Evolutionary conservation across 257 asterid genomes (phyloP), one percentile per base, ranked within the genome.

Genomic region (Solanum infundibuliforme): DNA sequence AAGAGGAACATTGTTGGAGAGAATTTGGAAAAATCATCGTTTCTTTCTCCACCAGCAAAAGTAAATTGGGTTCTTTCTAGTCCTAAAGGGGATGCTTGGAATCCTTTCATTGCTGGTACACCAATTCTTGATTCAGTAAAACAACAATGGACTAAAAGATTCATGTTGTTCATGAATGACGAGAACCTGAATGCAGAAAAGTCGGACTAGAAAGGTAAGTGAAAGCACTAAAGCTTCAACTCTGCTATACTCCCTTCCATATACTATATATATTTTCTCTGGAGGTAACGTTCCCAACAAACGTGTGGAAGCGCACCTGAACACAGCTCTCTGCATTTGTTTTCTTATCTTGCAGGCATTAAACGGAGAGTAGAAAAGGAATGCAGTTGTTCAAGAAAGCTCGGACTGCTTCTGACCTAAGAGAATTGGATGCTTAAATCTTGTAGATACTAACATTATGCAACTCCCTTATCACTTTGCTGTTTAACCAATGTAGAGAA

Each of bases 41-140:
- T 93, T 75, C 21, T 77, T n/a, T 82, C 79, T 73, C 93, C 93
- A 8, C 98, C 98, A 7, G 87, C 76, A 87, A 92, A 94, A 90
- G 95, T 95, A 31, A 94, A 91, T 66, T 96, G 98, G 98, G 95
- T 94, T 86, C 91, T 96, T 41, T 93, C 91, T 88, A 94, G 92
- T 91, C 72, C 95, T 39, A 88, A 58, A 86, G 98, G 95, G 81
- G 95, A 93, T 55, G 86, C 72, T 4, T 96, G 98, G 98, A 93
- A 91, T 85, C 91, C 99, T 39, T 93, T 91, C 88, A 90, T 96
- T 71, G 79, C 88, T 0, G 95, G 91, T 60, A 69, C 89, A 12
- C 85, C 74, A 84, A 87, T 95, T 88, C 93, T 97, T 3, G 95
- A 92, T 68, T 86, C 93, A 39, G 94, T 94, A 48, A 93, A 93